Evolutionary conservation across 2,329 filamentous ascomycete genomes (phyloP), one percentile per base, ranked within the genome.

Genomic region (Xylariaceae sp.): DNA sequence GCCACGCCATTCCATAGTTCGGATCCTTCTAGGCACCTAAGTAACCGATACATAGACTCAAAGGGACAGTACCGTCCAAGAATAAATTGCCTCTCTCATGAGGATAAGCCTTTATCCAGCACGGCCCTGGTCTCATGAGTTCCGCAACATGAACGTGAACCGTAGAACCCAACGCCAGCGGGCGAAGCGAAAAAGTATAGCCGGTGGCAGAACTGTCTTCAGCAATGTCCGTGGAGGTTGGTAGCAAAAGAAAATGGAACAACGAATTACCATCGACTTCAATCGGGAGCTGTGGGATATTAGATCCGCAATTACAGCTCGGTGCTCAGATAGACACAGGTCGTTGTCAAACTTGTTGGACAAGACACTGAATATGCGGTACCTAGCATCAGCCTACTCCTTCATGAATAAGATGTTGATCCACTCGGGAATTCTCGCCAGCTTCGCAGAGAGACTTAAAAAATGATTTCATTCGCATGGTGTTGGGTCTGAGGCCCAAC

Each of bases 151-250:
- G 26, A 44, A 45, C 20, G 32, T 12, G 42, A 54, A 16, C 12
- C 19, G 40, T 18, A 40, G 48, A 48, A 42, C 16, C 44, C 21
- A n/a, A 54, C 50, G 41, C 55, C 43, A 41, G 42, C 23, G 52
- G 14, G 37, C 42, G 29, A 41, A 42, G 45, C 44, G 40, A 45
- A 42, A 40, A 12, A 16, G 14, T 14, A 21, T 14, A 32, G 14
- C 48, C 32, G 12, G 48, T n/a, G 6, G 42, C 44, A 18, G 20
- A 26, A 50, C 42, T 20, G 20, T 20, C 20, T 48, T 26, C 18
- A n/a, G 40, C 40, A 29, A 42, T 40, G 20, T 18, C 9, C 14
- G 23, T 21, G 23, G 37, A 32, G 20, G n/a, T 16, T 44, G 20
- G 44, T 18, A 20, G 19, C 12, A 12, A 37, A 14, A 44, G 41